These are phyloP conservation scores for Solanum paucissectum DNA, from an alignment of 257 asterid genomes.

Conservation along the genomic window DNA sequence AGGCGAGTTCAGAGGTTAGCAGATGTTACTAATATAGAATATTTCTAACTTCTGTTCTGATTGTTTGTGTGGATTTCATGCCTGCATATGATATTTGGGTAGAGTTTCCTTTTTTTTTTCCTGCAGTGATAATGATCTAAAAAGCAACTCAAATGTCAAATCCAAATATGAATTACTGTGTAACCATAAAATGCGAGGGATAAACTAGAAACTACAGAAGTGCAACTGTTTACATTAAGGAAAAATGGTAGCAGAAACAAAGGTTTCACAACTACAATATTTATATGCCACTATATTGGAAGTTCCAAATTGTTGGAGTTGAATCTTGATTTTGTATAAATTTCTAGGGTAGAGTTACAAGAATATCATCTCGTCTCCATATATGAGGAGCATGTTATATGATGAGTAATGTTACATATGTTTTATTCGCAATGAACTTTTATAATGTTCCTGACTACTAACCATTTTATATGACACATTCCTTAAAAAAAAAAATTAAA, in stretches of 20 bases:
- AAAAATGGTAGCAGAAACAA: neutral
- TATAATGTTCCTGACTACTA: neutral
- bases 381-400: neutral
- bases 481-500: no score
- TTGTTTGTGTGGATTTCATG: neutral
- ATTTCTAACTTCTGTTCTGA: neutral
- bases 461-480: neutral
- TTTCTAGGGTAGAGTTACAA: neutral
- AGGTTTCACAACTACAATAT: neutral
- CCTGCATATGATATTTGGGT: neutral
- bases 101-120: neutral
- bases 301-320: neutral
- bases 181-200: neutral
- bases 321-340: neutral
- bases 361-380: neutral
- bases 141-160: neutral
- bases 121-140: neutral
- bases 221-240: neutral
- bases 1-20: constrained; percentile 78
- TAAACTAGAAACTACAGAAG: neutral
- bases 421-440: neutral
- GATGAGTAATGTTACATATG: neutral
- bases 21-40: neutral
- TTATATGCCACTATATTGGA: neutral
- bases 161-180: neutral